Conservation (phyloP, 225 moss, liverwort and hornwort genomes). For the Pseudoscleropodium purum region DNA sequence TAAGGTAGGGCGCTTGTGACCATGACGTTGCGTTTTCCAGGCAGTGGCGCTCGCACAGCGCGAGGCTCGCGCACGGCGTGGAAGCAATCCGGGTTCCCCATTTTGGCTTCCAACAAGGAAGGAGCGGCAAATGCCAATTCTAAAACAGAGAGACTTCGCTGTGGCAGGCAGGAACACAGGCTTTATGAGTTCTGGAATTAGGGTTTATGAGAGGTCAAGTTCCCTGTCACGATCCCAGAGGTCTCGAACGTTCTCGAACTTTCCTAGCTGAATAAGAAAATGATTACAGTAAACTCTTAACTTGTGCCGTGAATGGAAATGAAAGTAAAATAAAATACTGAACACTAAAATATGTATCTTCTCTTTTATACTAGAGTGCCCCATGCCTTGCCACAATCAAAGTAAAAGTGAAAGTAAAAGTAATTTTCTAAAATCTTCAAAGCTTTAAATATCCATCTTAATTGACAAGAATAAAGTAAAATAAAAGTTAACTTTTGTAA, state of each 20-base stretch:
- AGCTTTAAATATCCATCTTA: no score
- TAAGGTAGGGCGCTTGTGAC: slow-evolving; percentile 88
- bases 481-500: no score
- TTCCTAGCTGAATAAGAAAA: neutral
- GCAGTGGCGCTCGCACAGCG: slow-evolving; percentile 26
- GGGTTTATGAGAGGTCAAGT: neutral
- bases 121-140: neutral
- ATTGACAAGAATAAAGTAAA: no score
- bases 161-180: rapidly evolving
- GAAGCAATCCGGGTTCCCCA: slow-evolving; percentile 27
- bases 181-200: neutral
- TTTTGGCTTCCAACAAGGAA: neutral
- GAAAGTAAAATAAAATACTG: no score
- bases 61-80: slow-evolving; percentile 34
- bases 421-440: no score
- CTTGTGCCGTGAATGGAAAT: no score
- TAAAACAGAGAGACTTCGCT: no score
- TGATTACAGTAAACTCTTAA: no score
- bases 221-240: neutral
- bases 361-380: no score
- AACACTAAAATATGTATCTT: no score
- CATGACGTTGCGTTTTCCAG: slow-evolving; percentile 64
- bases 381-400: no score
- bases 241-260: neutral
- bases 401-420: no score